These are phyloP conservation scores for Phytophthora litchii DNA, from an alignment of 352 stramenopile genomes.

Conservation along the genomic window DNA sequence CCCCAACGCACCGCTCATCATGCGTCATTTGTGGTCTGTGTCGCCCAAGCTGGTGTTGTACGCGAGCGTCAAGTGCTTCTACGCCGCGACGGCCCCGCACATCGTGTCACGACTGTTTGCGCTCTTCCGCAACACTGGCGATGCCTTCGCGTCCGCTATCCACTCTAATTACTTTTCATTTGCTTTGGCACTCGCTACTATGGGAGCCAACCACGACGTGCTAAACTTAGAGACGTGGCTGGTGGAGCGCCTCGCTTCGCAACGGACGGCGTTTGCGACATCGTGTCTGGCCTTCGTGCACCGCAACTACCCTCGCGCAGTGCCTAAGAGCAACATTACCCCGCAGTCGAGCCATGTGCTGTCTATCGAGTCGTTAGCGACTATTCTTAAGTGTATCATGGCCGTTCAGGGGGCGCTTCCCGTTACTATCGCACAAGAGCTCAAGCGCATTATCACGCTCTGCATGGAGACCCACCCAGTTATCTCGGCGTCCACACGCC, in stretches of 20 bases:
- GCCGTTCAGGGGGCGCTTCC: conserved; percentile 72
- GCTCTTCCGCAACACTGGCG: conserved; percentile 84
- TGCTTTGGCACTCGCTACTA: conserved; percentile 76
- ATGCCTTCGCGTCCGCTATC: conserved; percentile 81
- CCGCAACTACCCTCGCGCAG: conserved; percentile 80
- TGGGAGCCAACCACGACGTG: conserved; percentile 88
- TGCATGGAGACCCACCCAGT: conserved; percentile 85
- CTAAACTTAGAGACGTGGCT: conserved; percentile 86
- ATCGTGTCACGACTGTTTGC: conserved; percentile 86
- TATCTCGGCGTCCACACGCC: conserved; percentile 73
- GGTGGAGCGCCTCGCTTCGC: conserved; percentile 74
- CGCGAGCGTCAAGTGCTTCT: conserved; percentile 89
- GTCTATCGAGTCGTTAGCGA: conserved; percentile 84
- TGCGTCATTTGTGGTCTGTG: conserved; percentile 88
- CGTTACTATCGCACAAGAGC: conserved; percentile 72
- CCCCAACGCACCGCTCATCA: conserved; percentile 86
- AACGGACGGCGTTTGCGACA: conserved; percentile 85
- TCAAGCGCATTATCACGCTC: conserved; percentile 83
- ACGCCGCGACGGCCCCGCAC: conserved; percentile 74
- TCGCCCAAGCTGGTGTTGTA: conserved; percentile 88
- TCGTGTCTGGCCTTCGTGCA: conserved; percentile 87
- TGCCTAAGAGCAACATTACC: conserved; percentile 85
- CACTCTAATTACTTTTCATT: conserved; percentile 92
- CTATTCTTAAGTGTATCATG: conserved; percentile 86
- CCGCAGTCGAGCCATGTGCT: conserved; percentile 80